Conservation (phyloP, 768 basidiomycete genomes). For the Hydnomerulius pinastri region DNA sequence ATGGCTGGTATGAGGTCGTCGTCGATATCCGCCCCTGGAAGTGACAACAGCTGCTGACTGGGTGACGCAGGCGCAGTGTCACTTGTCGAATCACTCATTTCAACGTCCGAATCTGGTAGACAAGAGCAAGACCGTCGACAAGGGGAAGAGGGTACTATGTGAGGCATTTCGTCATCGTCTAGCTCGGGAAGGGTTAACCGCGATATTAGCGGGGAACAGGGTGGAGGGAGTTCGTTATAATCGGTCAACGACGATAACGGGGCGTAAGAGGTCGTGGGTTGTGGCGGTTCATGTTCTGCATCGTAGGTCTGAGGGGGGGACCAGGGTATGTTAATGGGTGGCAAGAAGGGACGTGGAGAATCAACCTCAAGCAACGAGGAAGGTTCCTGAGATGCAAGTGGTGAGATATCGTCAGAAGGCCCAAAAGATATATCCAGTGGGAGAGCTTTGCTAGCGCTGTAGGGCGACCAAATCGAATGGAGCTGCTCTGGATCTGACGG, state of each 20-base stretch:
- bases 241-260: constrained; percentile 25
- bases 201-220: constrained; percentile 35
- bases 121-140: constrained; percentile 27
- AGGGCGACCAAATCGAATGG: constrained; percentile 20
- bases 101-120: constrained; percentile 33
- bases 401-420: constrained; percentile 15
- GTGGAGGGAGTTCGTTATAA: constrained; percentile 20
- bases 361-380: constrained; percentile 29
- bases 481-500: constrained; percentile 13
- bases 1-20: constrained; percentile 40
- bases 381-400: constrained; percentile 12
- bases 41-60: constrained; percentile 33
- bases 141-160: constrained; percentile 29
- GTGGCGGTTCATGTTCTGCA: constrained; percentile 17
- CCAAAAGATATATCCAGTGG: constrained; percentile 4
- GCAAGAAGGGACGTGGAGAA: constrained; percentile 13
- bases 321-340: constrained; percentile 27
- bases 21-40: constrained; percentile 47
- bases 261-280: constrained; percentile 9
- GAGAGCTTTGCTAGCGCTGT: constrained; percentile 10
- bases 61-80: constrained; percentile 19
- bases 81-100: constrained; percentile 17
- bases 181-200: constrained; percentile 33
- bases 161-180: constrained; percentile 25
- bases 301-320: constrained; percentile 11